Conservation (phyloP, 2,329 filamentous ascomycete species). For the Colletotrichum camelliae region DNA sequence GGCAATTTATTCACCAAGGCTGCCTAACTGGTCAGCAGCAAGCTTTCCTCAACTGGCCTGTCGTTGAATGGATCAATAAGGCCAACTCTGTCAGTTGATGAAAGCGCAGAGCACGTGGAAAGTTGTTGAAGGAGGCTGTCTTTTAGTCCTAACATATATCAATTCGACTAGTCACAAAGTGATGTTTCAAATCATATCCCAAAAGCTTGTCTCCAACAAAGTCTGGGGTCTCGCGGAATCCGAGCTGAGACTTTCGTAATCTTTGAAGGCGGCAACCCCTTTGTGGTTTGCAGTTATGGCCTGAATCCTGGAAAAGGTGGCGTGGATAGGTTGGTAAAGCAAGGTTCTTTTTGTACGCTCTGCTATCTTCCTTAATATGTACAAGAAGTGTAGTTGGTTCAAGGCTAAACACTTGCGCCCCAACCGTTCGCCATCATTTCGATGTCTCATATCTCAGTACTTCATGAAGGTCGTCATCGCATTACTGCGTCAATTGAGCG, state of each 20-base stretch:
- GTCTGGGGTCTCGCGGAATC: neutral
- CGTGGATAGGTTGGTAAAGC: neutral
- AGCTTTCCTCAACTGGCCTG: neutral
- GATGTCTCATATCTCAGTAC: neutral
- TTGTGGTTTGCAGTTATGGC: neutral
- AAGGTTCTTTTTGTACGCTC: neutral
- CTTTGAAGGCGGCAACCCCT: neutral
- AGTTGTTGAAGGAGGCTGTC: neutral
- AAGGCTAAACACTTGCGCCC: neutral
- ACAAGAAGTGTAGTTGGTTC: neutral
- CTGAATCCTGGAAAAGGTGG: neutral
- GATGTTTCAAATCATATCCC: neutral
- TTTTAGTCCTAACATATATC: neutral
- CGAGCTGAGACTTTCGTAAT: neutral
- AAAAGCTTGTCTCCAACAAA: neutral
- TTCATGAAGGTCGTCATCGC: neutral
- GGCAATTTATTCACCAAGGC: neutral
- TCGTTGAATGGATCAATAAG: neutral
- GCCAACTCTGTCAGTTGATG: neutral
- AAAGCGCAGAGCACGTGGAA: neutral
- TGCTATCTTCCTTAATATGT: neutral
- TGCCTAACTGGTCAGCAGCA: neutral
- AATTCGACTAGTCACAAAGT: neutral
- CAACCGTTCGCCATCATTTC: neutral
- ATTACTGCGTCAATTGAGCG: neutral